Evolutionary conservation across 208 protist species (phyloP).

Genomic region (Polymyxa betae): DNA sequence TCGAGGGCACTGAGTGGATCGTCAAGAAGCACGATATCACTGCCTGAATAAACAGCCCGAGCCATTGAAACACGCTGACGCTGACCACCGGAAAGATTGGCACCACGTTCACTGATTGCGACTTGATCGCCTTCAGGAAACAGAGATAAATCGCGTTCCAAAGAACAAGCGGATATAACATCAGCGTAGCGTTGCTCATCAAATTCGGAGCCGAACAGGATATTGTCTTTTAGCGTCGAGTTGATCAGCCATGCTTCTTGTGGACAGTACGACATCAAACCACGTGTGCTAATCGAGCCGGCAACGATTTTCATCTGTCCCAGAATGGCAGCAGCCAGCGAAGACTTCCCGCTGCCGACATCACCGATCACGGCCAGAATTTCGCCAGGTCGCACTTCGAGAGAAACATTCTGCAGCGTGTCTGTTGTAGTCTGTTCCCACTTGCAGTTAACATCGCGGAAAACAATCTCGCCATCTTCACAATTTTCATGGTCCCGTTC

Average conservation of each 20-base stretch:
- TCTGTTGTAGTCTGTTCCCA: background rate
- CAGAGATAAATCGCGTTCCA: slow-evolving; percentile 60
- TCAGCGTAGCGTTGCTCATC: slow-evolving; percentile 48
- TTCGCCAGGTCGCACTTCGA: slow-evolving; percentile 57
- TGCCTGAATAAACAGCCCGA: slow-evolving; percentile 65
- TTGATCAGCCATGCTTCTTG: slow-evolving; percentile 68
- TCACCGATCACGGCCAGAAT: slow-evolving; percentile 40
- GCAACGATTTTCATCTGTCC: slow-evolving; percentile 70
- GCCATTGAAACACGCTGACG: slow-evolving; percentile 52
- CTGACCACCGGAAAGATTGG: slow-evolving; percentile 59
- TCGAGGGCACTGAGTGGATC: slow-evolving; percentile 72
- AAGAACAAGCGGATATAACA: slow-evolving; percentile 32
- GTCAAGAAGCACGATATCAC: slow-evolving; percentile 77
- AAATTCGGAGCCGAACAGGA: slow-evolving; percentile 66
- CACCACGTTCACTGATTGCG: slow-evolving; percentile 68
- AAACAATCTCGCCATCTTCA: background rate
- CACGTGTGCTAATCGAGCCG: slow-evolving; percentile 21
- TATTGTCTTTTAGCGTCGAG: slow-evolving; percentile 61
- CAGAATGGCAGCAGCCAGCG: slow-evolving; percentile 72
- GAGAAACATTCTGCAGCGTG: slow-evolving; percentile 58
- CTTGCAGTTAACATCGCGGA: background rate
- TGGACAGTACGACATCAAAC: slow-evolving; percentile 68
- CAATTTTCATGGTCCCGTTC: background rate
- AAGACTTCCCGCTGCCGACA: slow-evolving; percentile 75
- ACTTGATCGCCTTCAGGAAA: slow-evolving; percentile 64